A percentile compares a stretch with the other conserved stretches of the same genome.
These are phyloP conservation scores for Marchantia paleacea DNA, from an alignment of 225 moss, liverwort and hornwort genomes.

Conservation along the genomic window DNA sequence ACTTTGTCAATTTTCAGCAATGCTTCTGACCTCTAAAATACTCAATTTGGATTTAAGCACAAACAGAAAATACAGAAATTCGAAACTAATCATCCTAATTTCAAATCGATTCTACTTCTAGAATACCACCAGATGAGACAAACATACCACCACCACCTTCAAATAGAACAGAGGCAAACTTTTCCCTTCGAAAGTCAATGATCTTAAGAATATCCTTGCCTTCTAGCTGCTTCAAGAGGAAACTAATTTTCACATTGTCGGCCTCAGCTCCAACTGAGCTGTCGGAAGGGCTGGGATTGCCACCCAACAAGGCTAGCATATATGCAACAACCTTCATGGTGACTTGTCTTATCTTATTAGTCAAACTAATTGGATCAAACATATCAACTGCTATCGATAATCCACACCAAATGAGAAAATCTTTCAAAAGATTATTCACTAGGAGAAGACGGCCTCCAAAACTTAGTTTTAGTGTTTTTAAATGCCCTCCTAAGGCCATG, in stretches of 20 bases:
- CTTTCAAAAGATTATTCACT: not conserved
- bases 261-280: conserved; percentile 79
- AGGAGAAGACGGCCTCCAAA: not conserved
- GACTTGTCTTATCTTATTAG: not conserved
- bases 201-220: conserved; percentile 79
- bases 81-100: too few relatives aligned
- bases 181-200: conserved; percentile 69
- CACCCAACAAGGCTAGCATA: conserved; percentile 75
- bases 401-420: not conserved
- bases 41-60: too few relatives aligned
- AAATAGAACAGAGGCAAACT: conserved; percentile 74
- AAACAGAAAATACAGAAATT: too few relatives aligned
- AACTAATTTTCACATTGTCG: conserved; percentile 46
- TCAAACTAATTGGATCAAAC: not conserved
- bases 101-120: too few relatives aligned
- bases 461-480: too few relatives aligned
- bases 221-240: conserved; percentile 58
- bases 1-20: too few relatives aligned
- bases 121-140: conserved; percentile 38
- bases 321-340: conserved; percentile 90
- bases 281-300: conserved; percentile 56
- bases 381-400: not conserved
- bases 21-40: too few relatives aligned
- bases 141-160: conserved; percentile 58
- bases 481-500: too few relatives aligned